phyloP scores from a whole-genome alignment of 441 rosid species.

The Arabidopsis hybrid region DNA sequence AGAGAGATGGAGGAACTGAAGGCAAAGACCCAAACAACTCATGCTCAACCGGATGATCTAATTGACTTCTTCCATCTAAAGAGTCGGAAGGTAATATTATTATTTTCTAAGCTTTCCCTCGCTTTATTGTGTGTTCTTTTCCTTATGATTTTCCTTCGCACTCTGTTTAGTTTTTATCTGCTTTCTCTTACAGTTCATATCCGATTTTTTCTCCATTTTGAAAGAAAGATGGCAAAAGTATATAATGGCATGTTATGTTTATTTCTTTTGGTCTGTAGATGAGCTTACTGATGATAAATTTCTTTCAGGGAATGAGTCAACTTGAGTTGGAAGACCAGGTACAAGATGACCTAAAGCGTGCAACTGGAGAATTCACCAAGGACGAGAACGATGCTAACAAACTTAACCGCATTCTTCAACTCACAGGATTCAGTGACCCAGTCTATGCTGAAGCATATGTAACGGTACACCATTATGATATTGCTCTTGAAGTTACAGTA shows the following conservation, averaged over 20 bases:
- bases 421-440: conserved; percentile 93
- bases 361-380: conserved; percentile 88
- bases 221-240: neutral
- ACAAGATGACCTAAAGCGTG: conserved; percentile 91
- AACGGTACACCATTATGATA: conserved; percentile 89
- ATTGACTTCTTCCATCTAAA: conserved; percentile 90
- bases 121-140: neutral
- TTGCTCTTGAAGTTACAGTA: conserved; percentile 86
- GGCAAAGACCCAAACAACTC: conserved; percentile 84
- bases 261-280: neutral
- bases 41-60: conserved; percentile 91
- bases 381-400: conserved; percentile 90
- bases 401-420: conserved; percentile 89
- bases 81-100: conserved; percentile 76
- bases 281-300: conserved; percentile 24
- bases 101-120: conserved; percentile 7
- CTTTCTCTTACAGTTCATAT: conserved; percentile 14
- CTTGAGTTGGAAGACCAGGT: conserved; percentile 94
- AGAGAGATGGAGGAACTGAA: conserved; percentile 80
- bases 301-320: conserved; percentile 89
- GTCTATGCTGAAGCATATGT: conserved; percentile 94
- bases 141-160: neutral
- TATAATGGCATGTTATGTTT: conserved; percentile 2
- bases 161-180: conserved; percentile 2
- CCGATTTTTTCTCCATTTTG: neutral